Percentiles rank a stretch among this genome's conserved stretches.
Evolutionary conservation across 371 early-diverging fungal genomes (phyloP).

Genomic region (Enterospora canceri): DNA sequence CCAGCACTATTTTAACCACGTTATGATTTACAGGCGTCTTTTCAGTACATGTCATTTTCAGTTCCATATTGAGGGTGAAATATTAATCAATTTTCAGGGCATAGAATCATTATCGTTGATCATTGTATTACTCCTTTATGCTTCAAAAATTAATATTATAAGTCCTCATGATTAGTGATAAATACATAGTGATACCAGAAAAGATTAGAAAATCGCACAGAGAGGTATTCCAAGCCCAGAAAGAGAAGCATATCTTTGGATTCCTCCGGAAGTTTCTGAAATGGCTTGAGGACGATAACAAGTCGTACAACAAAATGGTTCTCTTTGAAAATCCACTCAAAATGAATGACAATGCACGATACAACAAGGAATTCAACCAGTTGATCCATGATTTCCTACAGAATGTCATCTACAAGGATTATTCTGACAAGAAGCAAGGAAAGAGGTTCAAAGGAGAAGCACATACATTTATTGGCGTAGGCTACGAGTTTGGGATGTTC

Average conservation of each 20-base stretch:
- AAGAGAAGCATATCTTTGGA: conserved; percentile 13
- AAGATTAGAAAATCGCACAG: conserved; percentile 2
- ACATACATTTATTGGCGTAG: conserved; percentile 25
- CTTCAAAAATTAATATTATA: not conserved
- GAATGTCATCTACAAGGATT: conserved; percentile 3
- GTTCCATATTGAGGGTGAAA: too few relatives aligned
- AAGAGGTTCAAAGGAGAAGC: conserved; percentile 21
- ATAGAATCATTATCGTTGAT: too few relatives aligned
- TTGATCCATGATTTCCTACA: conserved; percentile 15
- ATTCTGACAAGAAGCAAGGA: conserved; percentile 1
- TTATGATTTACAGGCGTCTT: not conserved
- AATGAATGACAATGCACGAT: not conserved
- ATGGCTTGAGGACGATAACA: conserved; percentile 23
- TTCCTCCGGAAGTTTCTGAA: conserved; percentile 33
- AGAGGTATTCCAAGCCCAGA: conserved; percentile 1
- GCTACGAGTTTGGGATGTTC: conserved; percentile 43
- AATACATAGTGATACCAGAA: not conserved
- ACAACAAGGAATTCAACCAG: conserved; percentile 28
- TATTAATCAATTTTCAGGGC: too few relatives aligned
- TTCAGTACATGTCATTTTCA: too few relatives aligned
- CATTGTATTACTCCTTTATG: not conserved
- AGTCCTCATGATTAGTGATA: conserved; percentile 2
- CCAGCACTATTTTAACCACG: not conserved
- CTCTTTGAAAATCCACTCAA: conserved; percentile 10
- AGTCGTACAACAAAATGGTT: conserved; percentile 11